Percentiles rank a stretch among this genome's conserved stretches.
These are phyloP conservation scores for Eucalyptus guilfoylei DNA, from an alignment of 345 rosid genomes.

Conservation along the genomic window DNA sequence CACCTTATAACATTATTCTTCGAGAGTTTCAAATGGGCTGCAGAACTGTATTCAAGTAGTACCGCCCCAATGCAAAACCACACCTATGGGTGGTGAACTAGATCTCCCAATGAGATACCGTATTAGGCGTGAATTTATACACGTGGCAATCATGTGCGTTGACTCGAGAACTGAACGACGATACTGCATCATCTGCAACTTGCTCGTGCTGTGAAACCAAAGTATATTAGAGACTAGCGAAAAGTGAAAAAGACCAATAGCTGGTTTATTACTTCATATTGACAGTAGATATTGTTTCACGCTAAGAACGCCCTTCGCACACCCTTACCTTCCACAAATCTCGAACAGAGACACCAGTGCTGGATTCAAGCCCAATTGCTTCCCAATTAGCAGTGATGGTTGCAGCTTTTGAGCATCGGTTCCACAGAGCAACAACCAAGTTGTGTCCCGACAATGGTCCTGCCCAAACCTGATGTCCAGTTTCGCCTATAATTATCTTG, in stretches of 20 bases:
- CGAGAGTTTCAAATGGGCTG: not conserved
- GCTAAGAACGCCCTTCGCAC: not conserved
- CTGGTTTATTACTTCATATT: not conserved
- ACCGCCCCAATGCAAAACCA: not conserved
- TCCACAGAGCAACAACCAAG: conserved; percentile 79
- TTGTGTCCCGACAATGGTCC: conserved; percentile 77
- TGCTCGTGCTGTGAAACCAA: conserved; percentile 37
- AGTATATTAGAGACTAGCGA: not conserved
- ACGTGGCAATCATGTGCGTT: conserved; percentile 58
- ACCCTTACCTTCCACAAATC: conserved; percentile 78
- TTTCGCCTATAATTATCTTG: not conserved
- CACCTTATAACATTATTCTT: not conserved
- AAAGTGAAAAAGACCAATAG: not conserved
- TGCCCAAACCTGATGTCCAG: conserved; percentile 62
- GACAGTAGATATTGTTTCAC: not conserved
- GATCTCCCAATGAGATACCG: conserved; percentile 11
- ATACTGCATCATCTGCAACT: conserved; percentile 29
- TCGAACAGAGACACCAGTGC: conserved; percentile 53
- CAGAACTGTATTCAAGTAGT: not conserved
- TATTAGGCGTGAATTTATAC: conserved; percentile 53
- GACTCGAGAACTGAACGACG: conserved; percentile 48
- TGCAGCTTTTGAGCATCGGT: conserved; percentile 61
- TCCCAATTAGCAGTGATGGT: conserved; percentile 69
- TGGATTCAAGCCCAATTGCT: conserved; percentile 58
- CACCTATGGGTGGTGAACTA: not conserved